Conservation (phyloP, 2,329 filamentous ascomycete genomes). For the Plenodomus lindquistii region DNA sequence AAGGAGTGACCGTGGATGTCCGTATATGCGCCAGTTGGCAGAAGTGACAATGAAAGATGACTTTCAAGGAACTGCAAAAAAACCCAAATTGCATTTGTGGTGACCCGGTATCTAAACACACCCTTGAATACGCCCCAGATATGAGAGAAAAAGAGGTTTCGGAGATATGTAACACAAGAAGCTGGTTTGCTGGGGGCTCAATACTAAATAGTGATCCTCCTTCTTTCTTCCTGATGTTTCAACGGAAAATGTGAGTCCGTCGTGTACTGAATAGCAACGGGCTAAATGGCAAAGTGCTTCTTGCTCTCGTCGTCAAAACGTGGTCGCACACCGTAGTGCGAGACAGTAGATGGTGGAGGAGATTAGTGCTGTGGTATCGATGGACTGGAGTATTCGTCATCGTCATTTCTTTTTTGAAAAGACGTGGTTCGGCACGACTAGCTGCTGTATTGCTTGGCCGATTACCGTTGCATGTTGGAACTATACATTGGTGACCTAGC, state of each 20-base stretch:
- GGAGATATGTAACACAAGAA: constrained; percentile 26
- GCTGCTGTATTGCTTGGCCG: constrained; percentile 1
- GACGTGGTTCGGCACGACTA: not conserved
- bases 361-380: constrained; percentile 19
- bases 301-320: constrained; percentile 39
- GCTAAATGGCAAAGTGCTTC: constrained; percentile 30
- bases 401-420: constrained; percentile 4
- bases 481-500: constrained; percentile 44
- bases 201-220: constrained; percentile 6
- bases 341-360: constrained; percentile 22
- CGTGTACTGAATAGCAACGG: constrained; percentile 17
- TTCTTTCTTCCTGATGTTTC: not conserved
- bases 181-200: not conserved
- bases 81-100: not conserved
- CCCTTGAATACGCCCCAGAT: constrained; percentile 1
- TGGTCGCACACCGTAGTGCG: constrained; percentile 31
- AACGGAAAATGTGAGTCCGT: constrained; percentile 5
- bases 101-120: not conserved
- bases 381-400: constrained; percentile 15
- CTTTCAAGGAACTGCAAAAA: not conserved
- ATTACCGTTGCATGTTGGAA: constrained; percentile 8
- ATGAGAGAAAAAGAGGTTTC: not conserved
- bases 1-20: not conserved
- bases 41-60: not conserved
- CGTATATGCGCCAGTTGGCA: constrained; percentile 4